Conservation (phyloP, 2,329 filamentous ascomycete species). For the Pseudogymnoascus pannorum region DNA sequence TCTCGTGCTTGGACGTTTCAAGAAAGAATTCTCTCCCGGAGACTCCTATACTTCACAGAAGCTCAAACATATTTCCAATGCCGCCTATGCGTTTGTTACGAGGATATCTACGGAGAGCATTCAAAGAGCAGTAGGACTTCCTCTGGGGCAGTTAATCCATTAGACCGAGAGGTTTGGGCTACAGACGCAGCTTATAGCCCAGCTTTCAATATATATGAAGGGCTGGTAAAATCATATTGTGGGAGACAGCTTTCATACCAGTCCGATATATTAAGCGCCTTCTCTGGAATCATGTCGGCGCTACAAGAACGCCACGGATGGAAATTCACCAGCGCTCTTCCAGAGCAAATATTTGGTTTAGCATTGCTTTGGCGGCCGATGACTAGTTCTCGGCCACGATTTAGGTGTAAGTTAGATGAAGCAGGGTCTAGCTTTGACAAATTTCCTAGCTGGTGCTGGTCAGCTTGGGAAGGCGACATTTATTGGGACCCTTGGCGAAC, state of each 20-base stretch:
- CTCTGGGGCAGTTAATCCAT: neutral
- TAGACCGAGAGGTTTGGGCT: neutral
- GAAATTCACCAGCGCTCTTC: neutral
- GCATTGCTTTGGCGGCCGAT: neutral
- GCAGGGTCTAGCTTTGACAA: neutral
- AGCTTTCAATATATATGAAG: neutral
- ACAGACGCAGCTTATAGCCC: neutral
- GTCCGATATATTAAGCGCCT: neutral
- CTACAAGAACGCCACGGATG: neutral
- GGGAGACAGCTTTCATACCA: neutral
- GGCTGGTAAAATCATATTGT: neutral
- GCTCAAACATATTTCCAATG: neutral
- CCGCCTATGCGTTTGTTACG: neutral
- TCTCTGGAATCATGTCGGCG: neutral
- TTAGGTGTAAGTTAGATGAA: neutral
- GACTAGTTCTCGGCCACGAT: neutral
- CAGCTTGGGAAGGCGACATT: neutral
- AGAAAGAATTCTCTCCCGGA: neutral
- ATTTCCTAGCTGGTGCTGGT: neutral
- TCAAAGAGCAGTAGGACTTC: neutral
- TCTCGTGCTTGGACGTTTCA: neutral
- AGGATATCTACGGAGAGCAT: neutral
- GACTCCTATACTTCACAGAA: neutral
- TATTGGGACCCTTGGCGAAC: neutral
- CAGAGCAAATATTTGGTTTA: neutral